Conservation (phyloP, 495 filamentous ascomycete genomes). For the Neurospora sp. region DNA sequence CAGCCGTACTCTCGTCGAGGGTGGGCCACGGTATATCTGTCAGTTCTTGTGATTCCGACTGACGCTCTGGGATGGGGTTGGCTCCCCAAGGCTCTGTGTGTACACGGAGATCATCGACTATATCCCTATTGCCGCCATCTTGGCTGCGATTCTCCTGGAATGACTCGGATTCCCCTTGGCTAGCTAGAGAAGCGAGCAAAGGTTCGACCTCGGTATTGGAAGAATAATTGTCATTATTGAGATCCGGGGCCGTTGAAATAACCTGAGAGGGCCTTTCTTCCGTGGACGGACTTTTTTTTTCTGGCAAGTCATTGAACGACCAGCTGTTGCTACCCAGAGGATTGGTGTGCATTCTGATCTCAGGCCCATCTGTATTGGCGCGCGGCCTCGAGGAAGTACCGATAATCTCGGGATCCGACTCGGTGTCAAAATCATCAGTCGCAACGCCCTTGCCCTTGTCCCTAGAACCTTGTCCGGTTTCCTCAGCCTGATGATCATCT, state of each 20-base stretch:
- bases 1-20: neutral
- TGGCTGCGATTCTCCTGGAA: neutral
- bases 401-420: constrained; percentile 5
- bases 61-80: neutral
- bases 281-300: neutral
- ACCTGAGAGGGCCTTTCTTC: neutral
- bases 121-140: neutral
- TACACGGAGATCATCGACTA: neutral
- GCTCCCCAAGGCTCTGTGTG: neutral
- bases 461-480: neutral
- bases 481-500: neutral
- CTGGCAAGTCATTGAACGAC: constrained; percentile 29
- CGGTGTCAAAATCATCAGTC: neutral
- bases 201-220: neutral
- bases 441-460: constrained; percentile 8
- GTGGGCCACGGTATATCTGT: neutral
- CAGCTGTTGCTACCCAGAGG: constrained; percentile 41
- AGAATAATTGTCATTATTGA: neutral
- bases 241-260: neutral
- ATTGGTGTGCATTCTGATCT: constrained; percentile 21
- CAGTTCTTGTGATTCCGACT: neutral
- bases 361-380: constrained; percentile 39
- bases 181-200: neutral
- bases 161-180: neutral
- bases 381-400: constrained; percentile 16